Percentiles rank a stretch among this genome's conserved stretches.
phyloP scores from a whole-genome alignment of 2,329 filamentous ascomycete genomes.

The Huntiella savannae region DNA sequence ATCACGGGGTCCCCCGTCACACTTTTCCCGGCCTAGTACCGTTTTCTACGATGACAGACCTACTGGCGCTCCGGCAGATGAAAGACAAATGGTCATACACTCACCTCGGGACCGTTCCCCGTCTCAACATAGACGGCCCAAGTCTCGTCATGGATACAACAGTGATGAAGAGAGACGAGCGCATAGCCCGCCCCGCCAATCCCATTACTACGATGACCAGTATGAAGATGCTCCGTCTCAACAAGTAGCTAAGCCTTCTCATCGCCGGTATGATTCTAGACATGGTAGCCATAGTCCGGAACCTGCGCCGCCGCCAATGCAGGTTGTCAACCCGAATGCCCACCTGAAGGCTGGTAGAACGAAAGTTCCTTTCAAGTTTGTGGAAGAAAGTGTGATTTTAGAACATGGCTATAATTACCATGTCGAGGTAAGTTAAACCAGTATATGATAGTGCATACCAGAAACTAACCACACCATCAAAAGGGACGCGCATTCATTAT shows the following conservation, averaged over 20 bases:
- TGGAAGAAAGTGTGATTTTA: constrained; percentile 61
- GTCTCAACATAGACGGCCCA: background rate
- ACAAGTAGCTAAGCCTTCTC: background rate
- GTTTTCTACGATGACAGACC: constrained; percentile 9
- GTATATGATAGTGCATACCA: background rate
- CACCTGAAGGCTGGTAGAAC: constrained; percentile 80
- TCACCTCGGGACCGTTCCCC: constrained; percentile 3
- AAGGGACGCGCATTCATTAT: constrained; percentile 68
- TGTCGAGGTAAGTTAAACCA: constrained; percentile 47
- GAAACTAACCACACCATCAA: constrained; percentile 8
- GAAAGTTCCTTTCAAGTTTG: constrained; percentile 61
- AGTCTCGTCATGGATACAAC: background rate
- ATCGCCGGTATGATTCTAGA: background rate
- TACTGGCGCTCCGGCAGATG: background rate
- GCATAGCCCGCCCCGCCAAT: constrained; percentile 22
- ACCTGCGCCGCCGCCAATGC: constrained; percentile 15
- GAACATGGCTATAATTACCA: constrained; percentile 74
- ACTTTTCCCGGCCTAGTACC: constrained; percentile 4
- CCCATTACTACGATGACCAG: background rate
- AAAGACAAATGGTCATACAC: constrained; percentile 6
- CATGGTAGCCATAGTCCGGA: constrained; percentile 1
- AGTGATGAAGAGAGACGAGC: constrained; percentile 17
- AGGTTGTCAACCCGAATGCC: constrained; percentile 34
- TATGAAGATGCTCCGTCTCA: background rate
- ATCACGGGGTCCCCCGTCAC: background rate